A percentile compares a stretch with the other conserved stretches of the same genome.
These are phyloP conservation scores for Mycena capillaripes DNA, from an alignment of 768 basidiomycete genomes.

Conservation along the genomic window DNA sequence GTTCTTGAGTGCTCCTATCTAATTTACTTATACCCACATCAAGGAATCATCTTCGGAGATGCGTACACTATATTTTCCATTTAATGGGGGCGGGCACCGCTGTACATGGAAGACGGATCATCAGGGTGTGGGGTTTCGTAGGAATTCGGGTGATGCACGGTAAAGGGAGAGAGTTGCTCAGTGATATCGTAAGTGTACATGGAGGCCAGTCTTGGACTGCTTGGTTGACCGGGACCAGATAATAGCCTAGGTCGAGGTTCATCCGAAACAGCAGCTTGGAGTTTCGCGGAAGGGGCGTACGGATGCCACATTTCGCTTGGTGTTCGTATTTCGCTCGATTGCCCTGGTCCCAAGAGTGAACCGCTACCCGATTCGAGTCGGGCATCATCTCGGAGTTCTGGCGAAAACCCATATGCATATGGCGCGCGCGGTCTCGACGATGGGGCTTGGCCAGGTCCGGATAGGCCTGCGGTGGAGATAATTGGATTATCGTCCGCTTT, in stretches of 20 bases:
- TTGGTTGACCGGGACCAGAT: conserved; percentile 32
- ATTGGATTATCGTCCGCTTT: background rate
- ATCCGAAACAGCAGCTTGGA: background rate
- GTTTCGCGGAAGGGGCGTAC: background rate
- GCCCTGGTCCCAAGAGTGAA: conserved; percentile 24
- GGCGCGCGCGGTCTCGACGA: conserved; percentile 28
- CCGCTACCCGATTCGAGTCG: conserved; percentile 4
- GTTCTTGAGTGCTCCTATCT: conserved; percentile 1
- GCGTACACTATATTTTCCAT: background rate
- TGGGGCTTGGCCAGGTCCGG: conserved; percentile 9
- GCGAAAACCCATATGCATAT: conserved; percentile 16
- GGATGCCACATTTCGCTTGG: conserved; percentile 19
- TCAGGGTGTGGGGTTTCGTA: background rate
- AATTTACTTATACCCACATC: conserved; percentile 16
- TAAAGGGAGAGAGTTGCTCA: background rate
- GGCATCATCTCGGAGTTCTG: conserved; percentile 18
- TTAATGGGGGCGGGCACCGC: background rate
- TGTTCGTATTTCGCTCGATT: conserved; percentile 15
- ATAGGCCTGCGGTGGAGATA: background rate
- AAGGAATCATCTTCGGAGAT: conserved; percentile 1
- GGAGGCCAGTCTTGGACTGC: conserved; percentile 8
- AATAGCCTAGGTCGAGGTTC: conserved; percentile 16
- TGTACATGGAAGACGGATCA: background rate
- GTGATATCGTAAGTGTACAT: background rate
- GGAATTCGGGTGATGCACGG: background rate